These are phyloP conservation scores for Turnera subulata DNA, from an alignment of 345 rosid genomes.

Conservation along the genomic window DNA sequence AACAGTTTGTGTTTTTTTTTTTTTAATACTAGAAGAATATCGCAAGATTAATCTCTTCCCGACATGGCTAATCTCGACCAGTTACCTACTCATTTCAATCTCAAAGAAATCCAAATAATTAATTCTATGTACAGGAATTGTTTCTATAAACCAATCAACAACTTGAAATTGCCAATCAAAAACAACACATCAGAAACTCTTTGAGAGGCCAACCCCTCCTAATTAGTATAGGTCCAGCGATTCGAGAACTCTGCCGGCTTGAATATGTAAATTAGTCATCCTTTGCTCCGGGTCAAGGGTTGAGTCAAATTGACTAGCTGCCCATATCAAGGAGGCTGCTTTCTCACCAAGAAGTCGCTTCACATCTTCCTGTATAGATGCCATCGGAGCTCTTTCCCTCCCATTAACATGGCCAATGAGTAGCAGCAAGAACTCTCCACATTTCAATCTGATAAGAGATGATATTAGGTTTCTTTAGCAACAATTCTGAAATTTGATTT, in stretches of 20 bases:
- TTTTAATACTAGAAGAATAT: too few species aligned
- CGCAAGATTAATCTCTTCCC: too few species aligned
- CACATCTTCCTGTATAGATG: slow-evolving; percentile 75
- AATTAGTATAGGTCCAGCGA: slow-evolving; percentile 50
- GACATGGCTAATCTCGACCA: too few species aligned
- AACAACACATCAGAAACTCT: too few species aligned
- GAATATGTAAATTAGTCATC: slow-evolving; percentile 75
- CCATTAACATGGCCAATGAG: slow-evolving; percentile 87
- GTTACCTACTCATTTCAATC: too few species aligned
- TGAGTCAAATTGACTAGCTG: slow-evolving; percentile 91
- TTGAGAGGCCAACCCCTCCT: too few species aligned
- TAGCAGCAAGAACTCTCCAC: slow-evolving; percentile 94
- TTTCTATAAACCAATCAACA: too few species aligned
- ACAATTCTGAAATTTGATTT: not conserved
- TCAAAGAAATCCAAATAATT: too few species aligned
- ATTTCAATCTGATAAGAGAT: slow-evolving; percentile 56
- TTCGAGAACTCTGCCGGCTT: slow-evolving; percentile 91
- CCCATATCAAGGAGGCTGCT: slow-evolving; percentile 95
- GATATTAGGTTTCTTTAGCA: not conserved
- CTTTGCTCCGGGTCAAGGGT: slow-evolving; percentile 85
- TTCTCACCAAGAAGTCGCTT: slow-evolving; percentile 89
- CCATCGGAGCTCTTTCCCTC: slow-evolving; percentile 72
- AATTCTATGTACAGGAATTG: too few species aligned
- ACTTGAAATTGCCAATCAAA: too few species aligned
- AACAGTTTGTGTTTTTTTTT: too few species aligned